Evolutionary conservation across 192 early-diverging fungal genomes (phyloP).

Genomic region (Radiomyces spectabilis): DNA sequence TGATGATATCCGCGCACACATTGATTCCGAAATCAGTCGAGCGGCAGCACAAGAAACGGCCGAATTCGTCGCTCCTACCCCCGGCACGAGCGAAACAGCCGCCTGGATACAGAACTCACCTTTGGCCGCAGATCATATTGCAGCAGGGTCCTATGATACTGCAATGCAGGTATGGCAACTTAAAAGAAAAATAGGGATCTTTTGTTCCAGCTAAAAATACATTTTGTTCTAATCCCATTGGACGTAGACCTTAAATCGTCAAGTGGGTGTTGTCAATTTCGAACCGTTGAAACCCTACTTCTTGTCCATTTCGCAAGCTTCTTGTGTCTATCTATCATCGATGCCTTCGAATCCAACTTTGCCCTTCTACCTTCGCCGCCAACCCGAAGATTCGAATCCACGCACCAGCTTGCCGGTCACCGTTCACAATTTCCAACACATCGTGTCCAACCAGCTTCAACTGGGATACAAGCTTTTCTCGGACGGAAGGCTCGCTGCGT

Average conservation of each 20-base stretch:
- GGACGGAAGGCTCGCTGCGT: constrained; percentile 74
- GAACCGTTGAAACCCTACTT: constrained; percentile 85
- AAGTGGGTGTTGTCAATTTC: constrained; percentile 92
- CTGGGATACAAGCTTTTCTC: constrained; percentile 80
- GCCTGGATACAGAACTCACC: constrained; percentile 81
- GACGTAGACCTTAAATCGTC: constrained; percentile 71
- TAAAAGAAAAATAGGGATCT: not conserved
- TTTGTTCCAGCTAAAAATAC: not conserved
- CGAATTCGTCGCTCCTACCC: constrained; percentile 66
- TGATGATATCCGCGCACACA: constrained; percentile 60
- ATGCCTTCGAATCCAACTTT: constrained; percentile 53
- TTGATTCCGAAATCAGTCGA: constrained; percentile 56
- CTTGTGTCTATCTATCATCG: constrained; percentile 53
- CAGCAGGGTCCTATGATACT: constrained; percentile 89
- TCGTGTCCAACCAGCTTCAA: constrained; percentile 66
- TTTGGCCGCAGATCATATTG: constrained; percentile 87
- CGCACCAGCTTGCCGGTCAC: constrained; percentile 54
- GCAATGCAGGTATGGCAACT: constrained; percentile 87
- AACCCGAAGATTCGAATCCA: constrained; percentile 42
- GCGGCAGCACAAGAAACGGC: constrained; percentile 42
- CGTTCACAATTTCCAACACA: constrained; percentile 44
- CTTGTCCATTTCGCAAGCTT: constrained; percentile 74
- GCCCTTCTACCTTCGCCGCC: constrained; percentile 62
- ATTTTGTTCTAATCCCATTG: constrained; percentile 1
- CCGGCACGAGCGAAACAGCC: constrained; percentile 64